phyloP scores from a whole-genome alignment of 768 basidiomycete species.

The Rubroboletus pulcherrimus region DNA sequence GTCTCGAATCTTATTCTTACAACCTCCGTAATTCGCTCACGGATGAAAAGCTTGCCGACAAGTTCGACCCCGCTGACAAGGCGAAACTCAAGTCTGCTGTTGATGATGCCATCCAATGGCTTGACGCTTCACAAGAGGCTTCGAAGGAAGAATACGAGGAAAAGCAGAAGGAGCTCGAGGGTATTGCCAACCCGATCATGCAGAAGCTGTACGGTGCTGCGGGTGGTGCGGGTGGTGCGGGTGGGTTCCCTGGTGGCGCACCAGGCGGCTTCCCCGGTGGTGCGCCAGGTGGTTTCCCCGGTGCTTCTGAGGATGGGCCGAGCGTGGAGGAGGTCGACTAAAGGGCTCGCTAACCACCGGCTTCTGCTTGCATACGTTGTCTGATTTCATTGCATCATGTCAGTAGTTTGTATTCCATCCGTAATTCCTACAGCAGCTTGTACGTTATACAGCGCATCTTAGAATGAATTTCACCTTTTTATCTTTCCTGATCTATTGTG shows the following conservation, averaged over 20 bases:
- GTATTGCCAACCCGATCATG: slow-evolving; percentile 73
- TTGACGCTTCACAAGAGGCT: slow-evolving; percentile 83
- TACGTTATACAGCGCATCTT: slow-evolving; percentile 31
- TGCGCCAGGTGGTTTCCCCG: slow-evolving; percentile 69
- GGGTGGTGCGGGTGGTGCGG: slow-evolving; percentile 46
- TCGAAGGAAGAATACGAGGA: slow-evolving; percentile 92
- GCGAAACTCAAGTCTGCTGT: slow-evolving; percentile 75
- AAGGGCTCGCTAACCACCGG: slow-evolving; percentile 20
- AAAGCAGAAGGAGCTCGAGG: slow-evolving; percentile 91
- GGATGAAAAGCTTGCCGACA: slow-evolving; percentile 83
- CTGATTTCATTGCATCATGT: slow-evolving; percentile 28
- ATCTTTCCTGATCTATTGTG: background rate
- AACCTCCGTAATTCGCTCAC: slow-evolving; percentile 87
- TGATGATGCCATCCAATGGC: slow-evolving; percentile 81
- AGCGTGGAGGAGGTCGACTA: slow-evolving; percentile 90
- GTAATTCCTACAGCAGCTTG: slow-evolving; percentile 28
- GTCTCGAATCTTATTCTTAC: slow-evolving; percentile 91
- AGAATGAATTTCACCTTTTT: slow-evolving; percentile 20
- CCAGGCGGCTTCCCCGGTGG: slow-evolving; percentile 54
- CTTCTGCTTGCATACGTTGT: slow-evolving; percentile 22
- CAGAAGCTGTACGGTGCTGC: slow-evolving; percentile 62
- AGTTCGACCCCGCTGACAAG: slow-evolving; percentile 87
- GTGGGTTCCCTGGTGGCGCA: slow-evolving; percentile 58
- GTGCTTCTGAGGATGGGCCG: slow-evolving; percentile 75
- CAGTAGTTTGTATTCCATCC: slow-evolving; percentile 29